Evolutionary conservation across 23 red algal genomes (phyloP), one percentile per base, ranked within the genome.

Genomic region (Agarophyton chilense): DNA sequence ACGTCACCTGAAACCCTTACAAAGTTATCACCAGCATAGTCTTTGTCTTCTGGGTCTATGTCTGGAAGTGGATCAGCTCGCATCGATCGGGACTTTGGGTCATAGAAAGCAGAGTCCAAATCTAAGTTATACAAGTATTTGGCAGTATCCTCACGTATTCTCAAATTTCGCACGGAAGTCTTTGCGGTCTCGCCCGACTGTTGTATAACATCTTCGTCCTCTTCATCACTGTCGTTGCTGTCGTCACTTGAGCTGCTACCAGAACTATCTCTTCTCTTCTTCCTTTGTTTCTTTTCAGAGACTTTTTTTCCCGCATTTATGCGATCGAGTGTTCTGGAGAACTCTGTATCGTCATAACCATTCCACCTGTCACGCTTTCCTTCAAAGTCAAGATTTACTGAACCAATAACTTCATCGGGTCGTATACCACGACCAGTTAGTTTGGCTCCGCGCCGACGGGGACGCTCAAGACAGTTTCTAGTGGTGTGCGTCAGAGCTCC

Each of bases 1-100:
- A 94, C 92, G 57, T 98, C 95, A 52, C 91, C 95, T 22, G 91
- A 81, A 72, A 84, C 78, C 10, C 86, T 46, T 22, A 98, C 92
- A 71, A 98, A 98, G 65, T 93, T 94, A 49, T 98, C 95, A 28
- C 95, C 95, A 0, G 91, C 90, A 88, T 77, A 98, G 82, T 98
- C 95, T 78, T 98, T 98, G 44, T 98, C 95, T 13, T 94, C 60
- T 10, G 78, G 63, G 26, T 88, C 79, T n/a, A 98, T 60, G 26
- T 98, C 51, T 6, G 95, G 95, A 22, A 77, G 72, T 7, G 95
- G 95, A 52, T 98, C 95, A 16, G 87, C 83, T 34, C 95, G 89
- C 95, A 98, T 98, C 4, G 95, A 85, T 17, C 95, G 82, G 10
- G 95, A 88, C 65, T 98, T 98, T n/a, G 95, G 95, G 52, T 98